Conservation (phyloP, 495 filamentous ascomycete genomes). For the Penicillium arizonense region DNA sequence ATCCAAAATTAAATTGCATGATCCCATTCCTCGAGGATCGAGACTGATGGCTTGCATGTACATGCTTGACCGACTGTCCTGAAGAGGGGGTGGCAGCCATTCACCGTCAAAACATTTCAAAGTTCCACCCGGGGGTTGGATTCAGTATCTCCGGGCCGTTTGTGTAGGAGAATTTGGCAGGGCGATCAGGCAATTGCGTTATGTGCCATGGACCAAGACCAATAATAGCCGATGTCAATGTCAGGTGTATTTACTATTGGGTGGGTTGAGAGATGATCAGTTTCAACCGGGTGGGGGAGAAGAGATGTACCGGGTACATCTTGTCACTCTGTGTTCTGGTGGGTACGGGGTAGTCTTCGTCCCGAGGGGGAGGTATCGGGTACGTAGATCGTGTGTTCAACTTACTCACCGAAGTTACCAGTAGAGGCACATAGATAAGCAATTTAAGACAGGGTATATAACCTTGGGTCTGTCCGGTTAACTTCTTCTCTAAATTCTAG, state of each 20-base stretch:
- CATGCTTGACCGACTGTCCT: background rate
- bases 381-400: constrained; percentile 12
- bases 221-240: constrained; percentile 3
- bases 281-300: constrained; percentile 7
- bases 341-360: constrained; percentile 23
- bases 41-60: background rate
- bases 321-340: constrained; percentile 17
- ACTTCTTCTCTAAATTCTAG: background rate
- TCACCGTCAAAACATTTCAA: background rate
- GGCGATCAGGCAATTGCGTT: background rate
- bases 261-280: constrained; percentile 1
- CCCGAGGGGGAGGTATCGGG: constrained; percentile 6
- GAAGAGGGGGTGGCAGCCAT: constrained; percentile 3
- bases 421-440: background rate
- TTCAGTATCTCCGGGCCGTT: no score
- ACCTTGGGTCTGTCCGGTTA: background rate
- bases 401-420: background rate
- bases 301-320: constrained; percentile 15
- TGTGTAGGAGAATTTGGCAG: no score
- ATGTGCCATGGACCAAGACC: background rate
- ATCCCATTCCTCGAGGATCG: background rate
- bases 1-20: background rate
- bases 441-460: background rate
- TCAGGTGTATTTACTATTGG: constrained; percentile 6
- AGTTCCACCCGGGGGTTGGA: no score